These are phyloP conservation scores for Colletotrichum brevisporum DNA, from an alignment of 2,329 filamentous ascomycete species.

Conservation along the genomic window DNA sequence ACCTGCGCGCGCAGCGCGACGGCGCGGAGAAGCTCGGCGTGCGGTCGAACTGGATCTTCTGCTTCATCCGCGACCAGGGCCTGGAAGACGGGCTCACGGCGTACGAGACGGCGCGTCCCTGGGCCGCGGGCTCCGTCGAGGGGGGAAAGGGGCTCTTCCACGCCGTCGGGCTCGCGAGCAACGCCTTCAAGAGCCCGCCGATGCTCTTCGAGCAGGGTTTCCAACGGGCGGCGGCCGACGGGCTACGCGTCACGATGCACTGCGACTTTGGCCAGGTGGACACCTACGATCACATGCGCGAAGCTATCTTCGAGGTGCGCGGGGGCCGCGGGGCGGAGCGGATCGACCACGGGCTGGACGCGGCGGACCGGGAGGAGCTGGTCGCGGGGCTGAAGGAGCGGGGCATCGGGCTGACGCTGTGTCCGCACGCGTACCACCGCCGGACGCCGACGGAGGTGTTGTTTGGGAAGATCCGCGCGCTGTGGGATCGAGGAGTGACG, in stretches of 20 bases:
- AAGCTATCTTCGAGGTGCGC: conserved; percentile 51
- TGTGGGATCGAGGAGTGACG: conserved; percentile 73
- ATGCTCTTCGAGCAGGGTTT: conserved; percentile 59
- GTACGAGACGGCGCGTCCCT: conserved; percentile 55
- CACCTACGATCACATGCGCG: conserved; percentile 57
- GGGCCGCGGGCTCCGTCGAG: conserved; percentile 46
- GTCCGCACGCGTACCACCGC: conserved; percentile 67
- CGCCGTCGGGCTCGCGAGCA: conserved; percentile 62
- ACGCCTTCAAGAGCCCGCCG: conserved; percentile 61
- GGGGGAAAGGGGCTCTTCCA: conserved; percentile 56
- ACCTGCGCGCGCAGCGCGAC: conserved; percentile 51
- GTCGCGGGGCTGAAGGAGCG: conserved; percentile 70
- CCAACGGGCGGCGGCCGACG: conserved; percentile 53
- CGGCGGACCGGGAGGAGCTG: conserved; percentile 72
- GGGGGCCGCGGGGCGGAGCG: conserved; percentile 65
- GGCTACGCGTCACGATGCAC: conserved; percentile 62
- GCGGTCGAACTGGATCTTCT: conserved; percentile 56
- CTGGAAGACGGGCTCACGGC: conserved; percentile 54
- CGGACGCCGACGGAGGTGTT: conserved; percentile 57
- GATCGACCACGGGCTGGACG: conserved; percentile 82
- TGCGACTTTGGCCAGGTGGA: conserved; percentile 67
- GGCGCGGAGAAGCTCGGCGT: conserved; percentile 47
- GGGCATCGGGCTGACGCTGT: conserved; percentile 76
- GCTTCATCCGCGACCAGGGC: conserved; percentile 58
- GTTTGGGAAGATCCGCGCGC: conserved; percentile 67